Percentiles rank a stretch among this genome's conserved stretches.
Conservation (phyloP, 2,329 filamentous ascomycete genomes). For the Colletotrichum sp. region DNA sequence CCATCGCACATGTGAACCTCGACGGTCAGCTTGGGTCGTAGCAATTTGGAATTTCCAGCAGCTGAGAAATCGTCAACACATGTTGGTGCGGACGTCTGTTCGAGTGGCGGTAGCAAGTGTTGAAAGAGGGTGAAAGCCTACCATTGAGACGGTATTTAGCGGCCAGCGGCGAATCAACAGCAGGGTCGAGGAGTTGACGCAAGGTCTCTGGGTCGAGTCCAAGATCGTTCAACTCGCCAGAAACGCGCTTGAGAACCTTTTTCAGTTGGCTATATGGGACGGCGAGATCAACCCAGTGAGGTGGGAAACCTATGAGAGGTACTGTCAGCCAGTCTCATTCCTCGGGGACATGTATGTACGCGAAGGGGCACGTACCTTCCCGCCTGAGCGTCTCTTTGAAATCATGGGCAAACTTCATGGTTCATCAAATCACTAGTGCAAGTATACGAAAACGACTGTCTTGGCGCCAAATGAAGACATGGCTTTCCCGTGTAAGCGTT, state of each 20-base stretch:
- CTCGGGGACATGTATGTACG: neutral
- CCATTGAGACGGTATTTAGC: slow-evolving; percentile 63
- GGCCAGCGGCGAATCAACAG: slow-evolving; percentile 48
- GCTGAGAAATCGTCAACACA: slow-evolving; percentile 26
- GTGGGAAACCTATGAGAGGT: slow-evolving; percentile 66
- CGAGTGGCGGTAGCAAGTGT: neutral
- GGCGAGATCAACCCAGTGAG: slow-evolving; percentile 73
- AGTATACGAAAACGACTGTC: neutral
- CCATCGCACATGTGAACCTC: slow-evolving; percentile 71
- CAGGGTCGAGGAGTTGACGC: slow-evolving; percentile 63
- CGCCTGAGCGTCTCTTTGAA: slow-evolving; percentile 73
- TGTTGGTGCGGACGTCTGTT: neutral
- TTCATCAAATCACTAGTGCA: neutral
- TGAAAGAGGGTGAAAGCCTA: slow-evolving; percentile 25
- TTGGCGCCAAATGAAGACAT: neutral
- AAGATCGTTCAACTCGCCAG: slow-evolving; percentile 70
- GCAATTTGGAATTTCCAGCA: slow-evolving; percentile 44
- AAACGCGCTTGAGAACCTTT: slow-evolving; percentile 85
- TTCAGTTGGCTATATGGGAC: slow-evolving; percentile 87
- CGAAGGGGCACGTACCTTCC: slow-evolving; percentile 48
- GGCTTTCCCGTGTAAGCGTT: neutral
- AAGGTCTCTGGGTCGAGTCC: slow-evolving; percentile 77
- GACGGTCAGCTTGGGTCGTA: slow-evolving; percentile 74
- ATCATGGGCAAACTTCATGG: slow-evolving; percentile 87
- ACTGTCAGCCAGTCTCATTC: neutral